Percentiles rank a stretch among this genome's conserved stretches.
phyloP scores from a whole-genome alignment of 148 eudicot genomes.

The Rheum nobile region DNA sequence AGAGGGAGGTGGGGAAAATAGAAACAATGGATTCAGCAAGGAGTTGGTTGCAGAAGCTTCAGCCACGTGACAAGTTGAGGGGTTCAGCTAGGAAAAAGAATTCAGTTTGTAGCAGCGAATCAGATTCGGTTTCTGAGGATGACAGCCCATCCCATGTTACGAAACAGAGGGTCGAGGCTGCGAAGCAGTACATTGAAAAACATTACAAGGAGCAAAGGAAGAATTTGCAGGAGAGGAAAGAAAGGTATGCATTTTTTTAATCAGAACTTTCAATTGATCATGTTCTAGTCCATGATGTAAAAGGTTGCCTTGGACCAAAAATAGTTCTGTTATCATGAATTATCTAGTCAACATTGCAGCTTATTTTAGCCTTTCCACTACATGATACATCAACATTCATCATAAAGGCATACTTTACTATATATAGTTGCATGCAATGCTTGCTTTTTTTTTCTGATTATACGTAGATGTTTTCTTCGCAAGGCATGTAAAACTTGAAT shows the following conservation, averaged over 20 bases:
- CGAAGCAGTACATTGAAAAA: constrained; percentile 90
- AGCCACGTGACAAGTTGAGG: constrained; percentile 63
- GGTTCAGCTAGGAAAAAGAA: constrained; percentile 54
- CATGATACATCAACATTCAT: neutral
- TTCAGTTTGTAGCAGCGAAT: constrained; percentile 23
- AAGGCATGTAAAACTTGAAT: neutral
- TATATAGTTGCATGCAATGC: too few relatives aligned
- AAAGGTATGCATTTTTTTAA: constrained; percentile 44
- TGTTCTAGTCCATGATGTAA: too few relatives aligned
- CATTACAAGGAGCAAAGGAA: constrained; percentile 98
- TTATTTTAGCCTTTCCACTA: neutral
- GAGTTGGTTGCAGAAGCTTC: constrained; percentile 83
- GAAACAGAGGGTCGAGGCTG: constrained; percentile 77
- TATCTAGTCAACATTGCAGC: too few relatives aligned
- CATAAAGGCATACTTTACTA: too few relatives aligned
- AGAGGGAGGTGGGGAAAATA: neutral
- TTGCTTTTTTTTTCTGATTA: too few relatives aligned
- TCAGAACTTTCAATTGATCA: neutral
- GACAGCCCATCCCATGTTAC: constrained; percentile 65
- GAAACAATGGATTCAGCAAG: constrained; percentile 67
- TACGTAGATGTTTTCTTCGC: neutral
- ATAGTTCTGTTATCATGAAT: too few relatives aligned
- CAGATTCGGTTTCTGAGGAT: constrained; percentile 34
- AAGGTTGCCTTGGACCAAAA: too few relatives aligned
- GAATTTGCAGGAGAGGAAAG: constrained; percentile 82